Percentiles rank a stretch among this genome's conserved stretches.
Evolutionary conservation across 148 eudicot species (phyloP).

Genomic region (Fagopyrum esculentum): DNA sequence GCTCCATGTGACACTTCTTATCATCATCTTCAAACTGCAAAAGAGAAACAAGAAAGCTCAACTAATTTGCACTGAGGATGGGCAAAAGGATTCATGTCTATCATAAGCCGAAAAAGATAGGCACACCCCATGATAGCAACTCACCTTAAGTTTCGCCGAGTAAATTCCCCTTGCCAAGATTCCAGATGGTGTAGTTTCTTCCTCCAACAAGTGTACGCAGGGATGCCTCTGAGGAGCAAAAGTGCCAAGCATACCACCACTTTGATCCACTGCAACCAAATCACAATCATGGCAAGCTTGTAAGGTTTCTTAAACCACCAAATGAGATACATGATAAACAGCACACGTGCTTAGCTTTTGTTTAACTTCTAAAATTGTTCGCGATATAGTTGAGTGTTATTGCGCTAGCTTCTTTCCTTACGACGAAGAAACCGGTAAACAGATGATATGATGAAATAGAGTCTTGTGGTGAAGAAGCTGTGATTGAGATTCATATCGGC

Average conservation of each 20-base stretch:
- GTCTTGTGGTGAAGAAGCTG: too few relatives aligned
- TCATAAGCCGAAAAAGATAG: neutral
- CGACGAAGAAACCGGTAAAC: too few relatives aligned
- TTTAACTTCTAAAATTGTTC: neutral
- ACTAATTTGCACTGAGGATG: neutral
- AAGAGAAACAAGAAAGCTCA: neutral
- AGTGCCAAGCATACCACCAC: conserved; percentile 56
- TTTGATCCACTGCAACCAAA: conserved; percentile 43
- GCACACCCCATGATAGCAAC: neutral
- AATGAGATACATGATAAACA: neutral
- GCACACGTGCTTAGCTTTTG: neutral
- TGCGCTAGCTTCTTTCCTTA: neutral
- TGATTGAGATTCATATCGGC: too few relatives aligned
- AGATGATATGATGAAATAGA: too few relatives aligned
- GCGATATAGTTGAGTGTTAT: neutral
- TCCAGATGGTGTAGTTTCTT: conserved; percentile 63
- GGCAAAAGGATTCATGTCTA: neutral
- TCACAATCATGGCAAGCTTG: neutral
- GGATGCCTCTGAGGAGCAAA: conserved; percentile 62
- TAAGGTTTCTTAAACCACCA: neutral
- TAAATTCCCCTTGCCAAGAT: conserved; percentile 59
- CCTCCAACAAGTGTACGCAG: conserved; percentile 41
- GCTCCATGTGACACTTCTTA: conserved; percentile 52
- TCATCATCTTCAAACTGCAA: conserved; percentile 68
- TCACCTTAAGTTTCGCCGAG: conserved; percentile 48